These are phyloP conservation scores for Phytophthora tentaculata DNA, from an alignment of 352 stramenopile genomes.

Conservation along the genomic window DNA sequence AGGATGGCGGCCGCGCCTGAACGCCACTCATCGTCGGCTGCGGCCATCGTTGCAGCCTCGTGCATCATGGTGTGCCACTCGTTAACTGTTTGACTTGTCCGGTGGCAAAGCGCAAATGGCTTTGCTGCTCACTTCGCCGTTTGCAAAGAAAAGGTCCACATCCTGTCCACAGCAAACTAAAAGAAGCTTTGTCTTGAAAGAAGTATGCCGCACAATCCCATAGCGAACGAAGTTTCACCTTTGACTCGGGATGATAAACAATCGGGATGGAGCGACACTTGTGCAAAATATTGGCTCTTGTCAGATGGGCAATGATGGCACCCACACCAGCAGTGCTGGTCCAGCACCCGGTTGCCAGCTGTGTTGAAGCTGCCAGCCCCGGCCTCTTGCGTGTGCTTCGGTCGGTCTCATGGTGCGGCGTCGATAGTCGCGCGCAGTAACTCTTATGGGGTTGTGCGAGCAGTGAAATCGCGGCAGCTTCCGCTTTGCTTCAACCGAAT, in stretches of 20 bases:
- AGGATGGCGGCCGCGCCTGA: conserved; percentile 23
- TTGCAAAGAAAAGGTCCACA: background rate
- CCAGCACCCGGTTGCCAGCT: conserved; percentile 7
- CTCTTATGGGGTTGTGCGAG: conserved; percentile 19
- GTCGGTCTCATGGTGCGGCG: conserved; percentile 2
- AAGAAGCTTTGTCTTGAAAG: conserved; percentile 14
- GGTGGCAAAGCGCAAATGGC: conserved; percentile 21
- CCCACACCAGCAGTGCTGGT: background rate
- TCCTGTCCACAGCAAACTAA: conserved; percentile 8
- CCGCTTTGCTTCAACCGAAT: conserved; percentile 31
- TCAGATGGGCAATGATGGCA: background rate
- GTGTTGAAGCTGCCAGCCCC: conserved; percentile 18
- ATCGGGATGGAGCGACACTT: conserved; percentile 6
- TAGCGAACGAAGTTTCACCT: conserved; percentile 7
- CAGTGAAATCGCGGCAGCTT: conserved; percentile 29
- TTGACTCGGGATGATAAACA: conserved; percentile 14
- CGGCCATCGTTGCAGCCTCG: conserved; percentile 9
- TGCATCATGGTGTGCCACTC: conserved; percentile 17
- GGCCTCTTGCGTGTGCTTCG: background rate
- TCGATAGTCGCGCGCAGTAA: conserved; percentile 22
- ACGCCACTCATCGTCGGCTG: conserved; percentile 21
- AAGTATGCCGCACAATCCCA: conserved; percentile 24
- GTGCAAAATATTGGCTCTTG: background rate
- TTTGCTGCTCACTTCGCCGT: conserved; percentile 26
- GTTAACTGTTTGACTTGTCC: background rate